A percentile compares a stretch with the other conserved stretches of the same genome.
Evolutionary conservation across 495 filamentous ascomycete genomes (phyloP).

Genomic region (Pyrenula aspistea): DNA sequence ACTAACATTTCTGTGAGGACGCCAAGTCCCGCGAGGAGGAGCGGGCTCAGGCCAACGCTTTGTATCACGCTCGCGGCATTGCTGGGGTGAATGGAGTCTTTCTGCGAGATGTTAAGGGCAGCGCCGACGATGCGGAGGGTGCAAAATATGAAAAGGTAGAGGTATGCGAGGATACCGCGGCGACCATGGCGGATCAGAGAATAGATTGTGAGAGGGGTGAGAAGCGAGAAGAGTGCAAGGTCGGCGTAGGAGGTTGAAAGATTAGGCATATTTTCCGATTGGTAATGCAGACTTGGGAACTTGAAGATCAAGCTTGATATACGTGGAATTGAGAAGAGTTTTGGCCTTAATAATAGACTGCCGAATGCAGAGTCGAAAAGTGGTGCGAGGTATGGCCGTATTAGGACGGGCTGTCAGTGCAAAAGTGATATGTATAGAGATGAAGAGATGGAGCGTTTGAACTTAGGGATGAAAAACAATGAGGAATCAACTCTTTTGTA

Average conservation of each 20-base stretch:
- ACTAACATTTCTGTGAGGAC: constrained; percentile 30
- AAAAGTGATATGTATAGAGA: too few species aligned
- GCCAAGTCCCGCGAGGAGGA: constrained; percentile 23
- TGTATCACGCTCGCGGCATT: constrained; percentile 20
- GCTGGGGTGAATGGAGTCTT: constrained; percentile 4
- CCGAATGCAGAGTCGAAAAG: too few species aligned
- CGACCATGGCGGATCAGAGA: constrained; percentile 19
- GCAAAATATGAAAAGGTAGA: constrained; percentile 25
- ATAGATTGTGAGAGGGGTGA: constrained; percentile 19
- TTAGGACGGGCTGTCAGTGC: too few species aligned
- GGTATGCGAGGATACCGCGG: constrained; percentile 24
- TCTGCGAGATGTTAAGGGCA: constrained; percentile 16
- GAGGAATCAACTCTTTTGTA: too few species aligned
- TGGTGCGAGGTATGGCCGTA: too few species aligned
- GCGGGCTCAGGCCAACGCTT: constrained; percentile 29
- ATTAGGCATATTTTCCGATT: too few species aligned
- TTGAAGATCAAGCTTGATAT: too few species aligned
- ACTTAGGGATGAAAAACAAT: too few species aligned
- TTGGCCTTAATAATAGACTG: too few species aligned
- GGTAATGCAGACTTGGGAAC: too few species aligned
- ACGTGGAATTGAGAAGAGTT: too few species aligned
- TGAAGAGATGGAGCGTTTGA: too few species aligned
- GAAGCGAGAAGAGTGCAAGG: constrained; percentile 21
- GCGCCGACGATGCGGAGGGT: constrained; percentile 21
- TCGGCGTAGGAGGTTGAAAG: constrained; percentile 6